Conservation (phyloP, 2,329 filamentous ascomycete genomes). For the Onygena corvina region DNA sequence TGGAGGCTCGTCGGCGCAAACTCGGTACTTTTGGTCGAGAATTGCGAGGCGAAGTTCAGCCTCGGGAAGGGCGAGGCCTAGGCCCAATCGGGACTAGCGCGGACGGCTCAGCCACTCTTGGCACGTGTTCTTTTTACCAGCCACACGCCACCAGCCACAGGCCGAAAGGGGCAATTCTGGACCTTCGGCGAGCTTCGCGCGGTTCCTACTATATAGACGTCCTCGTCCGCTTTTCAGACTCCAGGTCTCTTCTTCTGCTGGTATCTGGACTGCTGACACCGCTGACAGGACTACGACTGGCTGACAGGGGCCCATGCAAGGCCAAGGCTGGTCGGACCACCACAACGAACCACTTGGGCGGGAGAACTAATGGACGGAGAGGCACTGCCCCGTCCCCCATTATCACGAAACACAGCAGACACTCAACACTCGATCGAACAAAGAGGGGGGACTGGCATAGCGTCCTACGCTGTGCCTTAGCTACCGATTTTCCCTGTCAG, state of each 20-base stretch:
- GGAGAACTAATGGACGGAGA: no score
- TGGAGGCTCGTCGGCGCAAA: neutral
- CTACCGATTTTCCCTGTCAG: no score
- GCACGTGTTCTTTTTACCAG: neutral
- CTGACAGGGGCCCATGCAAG: no score
- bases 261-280: no score
- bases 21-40: neutral
- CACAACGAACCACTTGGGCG: no score
- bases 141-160: conserved; percentile 5
- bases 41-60: neutral
- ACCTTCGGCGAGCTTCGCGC: neutral
- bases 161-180: neutral
- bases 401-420: neutral
- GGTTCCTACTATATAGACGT: neutral
- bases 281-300: no score
- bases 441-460: neutral
- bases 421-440: neutral
- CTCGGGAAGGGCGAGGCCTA: neutral
- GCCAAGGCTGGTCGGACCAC: no score
- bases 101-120: neutral
- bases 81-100: neutral
- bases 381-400: no score
- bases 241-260: no score
- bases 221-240: neutral
- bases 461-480: neutral